phyloP scores from a whole-genome alignment of 768 basidiomycete species.

The Panaeolus cyanescens region DNA sequence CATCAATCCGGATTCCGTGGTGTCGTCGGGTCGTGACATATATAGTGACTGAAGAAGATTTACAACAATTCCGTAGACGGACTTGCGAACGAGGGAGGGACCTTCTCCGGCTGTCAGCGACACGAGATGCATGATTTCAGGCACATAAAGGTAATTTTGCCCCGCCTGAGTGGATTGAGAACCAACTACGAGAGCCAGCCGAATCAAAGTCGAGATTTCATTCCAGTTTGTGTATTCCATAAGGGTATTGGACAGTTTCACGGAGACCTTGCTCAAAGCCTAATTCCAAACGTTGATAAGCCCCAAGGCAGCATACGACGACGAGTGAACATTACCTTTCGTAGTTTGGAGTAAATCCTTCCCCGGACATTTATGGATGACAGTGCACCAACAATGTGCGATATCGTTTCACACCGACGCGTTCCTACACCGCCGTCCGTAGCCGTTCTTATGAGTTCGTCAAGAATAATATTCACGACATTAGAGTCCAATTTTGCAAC shows the following conservation, averaged over 20 bases:
- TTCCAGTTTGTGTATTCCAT: conserved; percentile 76
- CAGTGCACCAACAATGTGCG: conserved; percentile 71
- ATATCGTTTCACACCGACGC: conserved; percentile 71
- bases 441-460: conserved; percentile 80
- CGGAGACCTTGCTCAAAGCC: conserved; percentile 75
- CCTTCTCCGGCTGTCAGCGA: conserved; percentile 80
- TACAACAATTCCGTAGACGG: conserved; percentile 79
- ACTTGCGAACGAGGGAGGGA: conserved; percentile 70
- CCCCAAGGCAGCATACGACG: neutral
- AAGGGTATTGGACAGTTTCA: conserved; percentile 61
- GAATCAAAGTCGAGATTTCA: conserved; percentile 79
- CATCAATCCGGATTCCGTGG: conserved; percentile 60
- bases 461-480: conserved; percentile 72
- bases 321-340: conserved; percentile 48
- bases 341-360: conserved; percentile 73
- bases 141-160: conserved; percentile 77
- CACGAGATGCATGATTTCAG: conserved; percentile 81
- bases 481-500: conserved; percentile 68
- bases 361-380: conserved; percentile 81
- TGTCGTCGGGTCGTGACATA: conserved; percentile 58
- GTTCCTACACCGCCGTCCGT: conserved; percentile 84
- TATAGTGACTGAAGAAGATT: conserved; percentile 82
- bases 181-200: conserved; percentile 72
- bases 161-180: conserved; percentile 64
- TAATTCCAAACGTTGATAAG: conserved; percentile 22